These are phyloP conservation scores for Penicillium janthinellum DNA, from an alignment of 2,329 filamentous ascomycete genomes.

Conservation along the genomic window DNA sequence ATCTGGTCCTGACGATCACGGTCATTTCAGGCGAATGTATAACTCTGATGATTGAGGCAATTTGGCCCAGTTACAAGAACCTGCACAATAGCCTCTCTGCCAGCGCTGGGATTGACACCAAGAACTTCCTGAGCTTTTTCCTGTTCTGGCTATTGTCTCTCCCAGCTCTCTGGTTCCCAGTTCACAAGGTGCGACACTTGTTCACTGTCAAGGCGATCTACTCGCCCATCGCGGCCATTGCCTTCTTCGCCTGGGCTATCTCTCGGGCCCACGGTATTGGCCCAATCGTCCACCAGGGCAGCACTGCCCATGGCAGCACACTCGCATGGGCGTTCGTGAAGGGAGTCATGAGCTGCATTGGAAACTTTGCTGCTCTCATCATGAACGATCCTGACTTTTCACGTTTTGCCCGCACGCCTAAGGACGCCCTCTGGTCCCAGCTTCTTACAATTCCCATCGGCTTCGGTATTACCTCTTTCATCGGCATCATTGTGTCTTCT, in stretches of 20 bases:
- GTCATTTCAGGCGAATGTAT: conserved; percentile 67
- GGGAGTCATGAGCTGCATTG: conserved; percentile 85
- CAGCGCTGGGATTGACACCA: conserved; percentile 70
- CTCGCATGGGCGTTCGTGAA: conserved; percentile 82
- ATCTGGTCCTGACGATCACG: background rate
- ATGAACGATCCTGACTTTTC: conserved; percentile 79
- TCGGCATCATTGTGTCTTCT: conserved; percentile 77
- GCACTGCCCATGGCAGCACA: conserved; percentile 63
- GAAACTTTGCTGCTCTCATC: conserved; percentile 88
- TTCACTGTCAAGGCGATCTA: conserved; percentile 89
- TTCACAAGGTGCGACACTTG: conserved; percentile 83
- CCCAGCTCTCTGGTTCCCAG: conserved; percentile 85
- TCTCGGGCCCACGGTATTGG: conserved; percentile 80
- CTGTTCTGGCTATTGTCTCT: conserved; percentile 81
- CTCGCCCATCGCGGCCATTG: conserved; percentile 78
- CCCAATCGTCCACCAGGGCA: conserved; percentile 73
- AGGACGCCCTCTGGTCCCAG: conserved; percentile 78
- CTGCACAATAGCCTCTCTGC: conserved; percentile 68
- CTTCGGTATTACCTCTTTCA: conserved; percentile 80
- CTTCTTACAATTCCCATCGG: conserved; percentile 71
- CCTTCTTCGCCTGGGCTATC: conserved; percentile 86
- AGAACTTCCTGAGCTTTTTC: conserved; percentile 79
- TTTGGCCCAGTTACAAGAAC: conserved; percentile 66
- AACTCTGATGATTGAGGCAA: conserved; percentile 82
- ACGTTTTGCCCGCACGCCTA: conserved; percentile 76